A percentile compares a stretch with the other conserved stretches of the same genome.
phyloP scores from a whole-genome alignment of 2,329 filamentous ascomycete species.

The Penicillium palitans region DNA sequence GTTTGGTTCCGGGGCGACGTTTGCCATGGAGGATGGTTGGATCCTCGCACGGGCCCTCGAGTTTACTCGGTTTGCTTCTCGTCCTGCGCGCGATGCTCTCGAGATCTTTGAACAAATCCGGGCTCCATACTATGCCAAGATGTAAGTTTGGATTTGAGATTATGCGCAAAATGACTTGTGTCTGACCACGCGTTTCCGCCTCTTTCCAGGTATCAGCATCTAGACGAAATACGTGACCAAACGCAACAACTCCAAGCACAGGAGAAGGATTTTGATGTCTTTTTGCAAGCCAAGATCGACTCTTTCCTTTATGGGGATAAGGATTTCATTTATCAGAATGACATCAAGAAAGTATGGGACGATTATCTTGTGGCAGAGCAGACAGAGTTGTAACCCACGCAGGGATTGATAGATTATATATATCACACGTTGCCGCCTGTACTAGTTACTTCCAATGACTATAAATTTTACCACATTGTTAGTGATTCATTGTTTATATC shows the following conservation, averaged over 20 bases:
- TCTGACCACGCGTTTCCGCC: background rate
- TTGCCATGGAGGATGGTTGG: constrained; percentile 51
- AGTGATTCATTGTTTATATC: background rate
- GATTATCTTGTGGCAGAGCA: constrained; percentile 9
- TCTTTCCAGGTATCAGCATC: constrained; percentile 14
- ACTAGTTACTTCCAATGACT: background rate
- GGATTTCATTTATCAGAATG: constrained; percentile 46
- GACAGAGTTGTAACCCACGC: background rate
- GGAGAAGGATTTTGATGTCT: constrained; percentile 29
- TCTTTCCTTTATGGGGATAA: constrained; percentile 37
- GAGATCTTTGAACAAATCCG: constrained; percentile 43
- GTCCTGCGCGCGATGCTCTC: constrained; percentile 32
- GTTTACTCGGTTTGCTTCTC: constrained; percentile 14
- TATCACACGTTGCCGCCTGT: background rate
- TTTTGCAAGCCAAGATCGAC: constrained; percentile 32
- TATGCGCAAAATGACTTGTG: background rate
- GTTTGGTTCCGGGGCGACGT: constrained; percentile 49
- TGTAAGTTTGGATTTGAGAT: constrained; percentile 30
- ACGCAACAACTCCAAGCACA: constrained; percentile 17
- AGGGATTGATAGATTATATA: background rate
- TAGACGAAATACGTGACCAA: constrained; percentile 18
- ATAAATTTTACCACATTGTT: constrained; percentile 5
- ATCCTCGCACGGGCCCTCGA: constrained; percentile 43
- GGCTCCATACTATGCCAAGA: constrained; percentile 44
- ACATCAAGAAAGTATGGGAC: constrained; percentile 43